These are phyloP conservation scores for Stenocarpella maydis DNA, from an alignment of 2,329 filamentous ascomycete genomes.

Conservation along the genomic window DNA sequence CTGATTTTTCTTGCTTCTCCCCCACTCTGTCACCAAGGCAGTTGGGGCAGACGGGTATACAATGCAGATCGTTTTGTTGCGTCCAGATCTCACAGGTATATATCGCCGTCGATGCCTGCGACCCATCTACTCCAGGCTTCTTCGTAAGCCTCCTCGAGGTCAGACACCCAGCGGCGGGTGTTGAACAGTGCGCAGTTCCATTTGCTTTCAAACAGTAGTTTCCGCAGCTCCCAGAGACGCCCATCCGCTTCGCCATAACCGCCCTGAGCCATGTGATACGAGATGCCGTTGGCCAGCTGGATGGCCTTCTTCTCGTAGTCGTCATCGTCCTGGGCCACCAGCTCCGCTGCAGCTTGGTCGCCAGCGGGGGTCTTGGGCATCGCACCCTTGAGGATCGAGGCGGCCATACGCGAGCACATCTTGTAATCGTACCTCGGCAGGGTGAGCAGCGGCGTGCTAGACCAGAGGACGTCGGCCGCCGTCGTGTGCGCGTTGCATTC, in stretches of 20 bases:
- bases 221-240: conserved; percentile 79
- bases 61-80: not conserved
- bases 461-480: conserved; percentile 95
- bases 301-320: conserved; percentile 86
- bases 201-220: conserved; percentile 81
- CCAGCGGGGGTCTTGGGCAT: conserved; percentile 78
- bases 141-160: conserved; percentile 88
- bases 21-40: not conserved
- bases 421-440: conserved; percentile 94
- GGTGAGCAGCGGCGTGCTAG: conserved; percentile 90
- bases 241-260: conserved; percentile 67
- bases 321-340: conserved; percentile 80
- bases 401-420: conserved; percentile 98
- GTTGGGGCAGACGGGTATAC: not conserved
- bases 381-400: conserved; percentile 90
- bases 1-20: not conserved
- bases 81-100: conserved; percentile 68
- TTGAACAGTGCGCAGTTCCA: conserved; percentile 92
- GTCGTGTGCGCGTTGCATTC: conserved; percentile 99
- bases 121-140: conserved; percentile 92
- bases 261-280: conserved; percentile 58
- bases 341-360: conserved; percentile 70
- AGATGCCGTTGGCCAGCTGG: conserved; percentile 68
- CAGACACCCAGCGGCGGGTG: conserved; percentile 87
- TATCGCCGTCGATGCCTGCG: conserved; percentile 86